Evolutionary conservation across 2,329 filamentous ascomycete species (phyloP), one percentile per base, ranked within the genome.

Genomic region (Talaromyces piceae): DNA sequence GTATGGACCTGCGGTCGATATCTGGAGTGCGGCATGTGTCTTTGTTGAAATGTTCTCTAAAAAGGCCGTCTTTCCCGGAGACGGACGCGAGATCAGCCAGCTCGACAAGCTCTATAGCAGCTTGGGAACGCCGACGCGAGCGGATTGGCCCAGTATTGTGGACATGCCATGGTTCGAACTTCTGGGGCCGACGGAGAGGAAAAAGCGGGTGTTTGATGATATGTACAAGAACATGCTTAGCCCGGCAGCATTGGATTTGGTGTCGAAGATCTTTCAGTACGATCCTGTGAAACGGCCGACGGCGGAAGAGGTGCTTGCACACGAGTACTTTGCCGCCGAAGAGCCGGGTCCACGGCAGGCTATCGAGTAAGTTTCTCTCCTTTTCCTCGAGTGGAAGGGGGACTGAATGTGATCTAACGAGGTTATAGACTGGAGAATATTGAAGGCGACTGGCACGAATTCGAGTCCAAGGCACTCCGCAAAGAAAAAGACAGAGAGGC

Each of bases 111-210:
- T 98, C n/a, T 96, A 96, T 70, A 84, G 86, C 47, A 78, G 95
- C 4, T 78, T 98, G 43, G 93, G 93, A 45, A 97, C 91, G 0
- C 93, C 93, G 0, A 94, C 83, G 39, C 81, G 82, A 51, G 76
- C 77, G 28, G 87, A 94, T 26, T 98, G 94, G 94, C 90, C 93
- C 1, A 85, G 83, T 7, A 80, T 97, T 18, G 78, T 86, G n/a
- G 87, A 96, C 51, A 93, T 96, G 83, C 88, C 91, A 9, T 98
- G 93, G 93, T 97, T 95, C 64, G 88, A 95, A 67, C 80, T 98
- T 13, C 78, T 98, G 57, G 80, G 90, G 12, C 91, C 91, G 1
- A 82, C 80, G 1, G 83, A 87, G 57, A 83, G 84, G 54, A 82
- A 83, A 57, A 80, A 82, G 37, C 87, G 82, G 55, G 77, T 85